These are phyloP conservation scores for Eleusine indica DNA, from an alignment of 176 grass and related monocot genomes.

Conservation along the genomic window DNA sequence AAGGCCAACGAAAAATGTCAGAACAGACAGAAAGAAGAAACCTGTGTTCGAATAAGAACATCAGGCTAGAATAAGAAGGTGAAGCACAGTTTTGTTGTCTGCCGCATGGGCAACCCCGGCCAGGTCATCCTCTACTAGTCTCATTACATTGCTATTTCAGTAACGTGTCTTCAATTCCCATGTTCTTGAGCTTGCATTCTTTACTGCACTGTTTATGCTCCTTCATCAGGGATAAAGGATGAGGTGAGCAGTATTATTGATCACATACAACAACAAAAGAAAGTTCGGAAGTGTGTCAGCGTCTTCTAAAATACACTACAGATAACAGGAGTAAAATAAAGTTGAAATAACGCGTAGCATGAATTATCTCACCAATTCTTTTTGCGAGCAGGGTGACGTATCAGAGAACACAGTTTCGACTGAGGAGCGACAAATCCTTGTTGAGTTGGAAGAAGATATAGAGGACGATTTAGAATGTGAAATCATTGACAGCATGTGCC, in stretches of 20 bases:
- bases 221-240: too few relatives aligned
- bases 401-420: constrained; percentile 33
- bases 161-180: background rate
- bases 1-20: constrained; percentile 11
- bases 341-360: background rate
- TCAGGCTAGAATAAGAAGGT: background rate
- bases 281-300: background rate
- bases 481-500: constrained; percentile 6
- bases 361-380: background rate
- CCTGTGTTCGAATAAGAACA: background rate
- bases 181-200: background rate
- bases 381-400: constrained; percentile 1
- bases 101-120: constrained; percentile 4
- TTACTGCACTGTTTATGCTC: background rate
- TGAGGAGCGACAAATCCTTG: constrained; percentile 5
- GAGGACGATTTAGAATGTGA: constrained; percentile 32
- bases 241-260: too few relatives aligned
- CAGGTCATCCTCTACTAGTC: constrained; percentile 3
- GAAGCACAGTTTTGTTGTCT: background rate
- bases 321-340: background rate
- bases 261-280: background rate
- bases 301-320: background rate
- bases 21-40: constrained; percentile 7
- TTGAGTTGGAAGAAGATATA: constrained; percentile 35
- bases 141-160: background rate